A percentile compares a stretch with the other conserved stretches of the same genome.
Evolutionary conservation across 306 rosid species (phyloP).

Genomic region (Lithocarpus polystachyus): DNA sequence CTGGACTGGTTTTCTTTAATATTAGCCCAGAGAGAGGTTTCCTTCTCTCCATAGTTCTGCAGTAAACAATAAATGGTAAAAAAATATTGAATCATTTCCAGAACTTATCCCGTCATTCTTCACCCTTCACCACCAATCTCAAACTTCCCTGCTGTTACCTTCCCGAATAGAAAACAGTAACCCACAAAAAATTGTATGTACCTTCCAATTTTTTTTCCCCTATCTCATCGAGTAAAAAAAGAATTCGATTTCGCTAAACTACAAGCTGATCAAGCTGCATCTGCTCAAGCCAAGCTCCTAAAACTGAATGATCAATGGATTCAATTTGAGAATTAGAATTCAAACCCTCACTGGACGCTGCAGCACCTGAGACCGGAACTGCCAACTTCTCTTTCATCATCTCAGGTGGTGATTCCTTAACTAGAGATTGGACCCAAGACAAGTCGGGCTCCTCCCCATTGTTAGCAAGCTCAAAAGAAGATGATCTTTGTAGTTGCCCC

Average conservation of each 20-base stretch:
- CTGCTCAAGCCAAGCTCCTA: conserved; percentile 94
- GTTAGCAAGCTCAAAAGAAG: conserved; percentile 55
- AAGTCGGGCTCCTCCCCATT: conserved; percentile 85
- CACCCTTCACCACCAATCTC: conserved; percentile 21
- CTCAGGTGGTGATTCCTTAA: conserved; percentile 86
- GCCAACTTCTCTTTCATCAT: conserved; percentile 54
- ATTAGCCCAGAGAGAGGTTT: conserved; percentile 30
- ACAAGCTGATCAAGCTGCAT: conserved; percentile 85
- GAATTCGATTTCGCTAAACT: conserved; percentile 47
- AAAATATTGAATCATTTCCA: conserved; percentile 25
- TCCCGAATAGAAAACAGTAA: conserved; percentile 24
- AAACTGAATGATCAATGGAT: conserved; percentile 65
- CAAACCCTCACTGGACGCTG: conserved; percentile 49
- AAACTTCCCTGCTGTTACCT: conserved; percentile 20
- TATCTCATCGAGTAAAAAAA: conserved; percentile 38
- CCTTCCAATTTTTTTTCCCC: conserved; percentile 38
- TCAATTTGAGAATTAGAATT: conserved; percentile 61
- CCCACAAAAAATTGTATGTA: conserved; percentile 41
- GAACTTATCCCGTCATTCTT: conserved; percentile 12
- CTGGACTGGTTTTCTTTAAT: conserved; percentile 32
- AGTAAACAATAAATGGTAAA: conserved; percentile 40
- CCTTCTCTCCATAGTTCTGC: conserved; percentile 25
- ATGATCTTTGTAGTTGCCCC: conserved; percentile 41
- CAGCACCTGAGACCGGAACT: conserved; percentile 35
- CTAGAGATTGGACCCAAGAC: conserved; percentile 87